These are phyloP conservation scores for Rhipidocladum racemiflorum DNA, from an alignment of 176 grass and related monocot species.

Conservation along the genomic window DNA sequence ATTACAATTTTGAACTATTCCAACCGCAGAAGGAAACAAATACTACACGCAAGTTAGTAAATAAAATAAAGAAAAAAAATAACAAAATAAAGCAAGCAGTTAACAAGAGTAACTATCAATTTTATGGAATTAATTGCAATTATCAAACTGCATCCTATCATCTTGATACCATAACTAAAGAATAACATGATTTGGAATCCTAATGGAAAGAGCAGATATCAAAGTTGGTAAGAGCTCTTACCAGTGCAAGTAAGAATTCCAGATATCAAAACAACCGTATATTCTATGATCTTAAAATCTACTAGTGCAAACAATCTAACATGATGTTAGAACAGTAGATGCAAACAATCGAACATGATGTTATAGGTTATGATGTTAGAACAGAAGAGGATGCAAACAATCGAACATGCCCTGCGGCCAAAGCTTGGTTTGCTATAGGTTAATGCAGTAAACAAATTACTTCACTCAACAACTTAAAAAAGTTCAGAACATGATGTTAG, in stretches of 20 bases:
- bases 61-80: no score
- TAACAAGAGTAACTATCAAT: no score
- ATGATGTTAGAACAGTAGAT: no score
- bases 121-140: no score
- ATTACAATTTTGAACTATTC: no score
- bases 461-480: neutral
- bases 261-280: neutral
- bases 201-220: neutral
- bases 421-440: neutral
- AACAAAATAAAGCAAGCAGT: no score
- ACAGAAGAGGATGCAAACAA: conserved; percentile 14
- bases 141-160: no score
- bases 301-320: neutral
- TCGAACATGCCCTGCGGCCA: neutral
- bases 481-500: neutral
- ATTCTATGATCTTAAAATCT: neutral
- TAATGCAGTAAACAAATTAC: neutral
- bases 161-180: no score
- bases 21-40: no score
- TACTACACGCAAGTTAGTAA: no score
- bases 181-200: neutral
- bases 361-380: no score
- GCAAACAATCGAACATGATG: no score
- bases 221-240: conserved; percentile 2
- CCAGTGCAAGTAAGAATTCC: neutral